Evolutionary conservation across 2,329 filamentous ascomycete genomes (phyloP).

Genomic region (Neocucurbitaria cava): DNA sequence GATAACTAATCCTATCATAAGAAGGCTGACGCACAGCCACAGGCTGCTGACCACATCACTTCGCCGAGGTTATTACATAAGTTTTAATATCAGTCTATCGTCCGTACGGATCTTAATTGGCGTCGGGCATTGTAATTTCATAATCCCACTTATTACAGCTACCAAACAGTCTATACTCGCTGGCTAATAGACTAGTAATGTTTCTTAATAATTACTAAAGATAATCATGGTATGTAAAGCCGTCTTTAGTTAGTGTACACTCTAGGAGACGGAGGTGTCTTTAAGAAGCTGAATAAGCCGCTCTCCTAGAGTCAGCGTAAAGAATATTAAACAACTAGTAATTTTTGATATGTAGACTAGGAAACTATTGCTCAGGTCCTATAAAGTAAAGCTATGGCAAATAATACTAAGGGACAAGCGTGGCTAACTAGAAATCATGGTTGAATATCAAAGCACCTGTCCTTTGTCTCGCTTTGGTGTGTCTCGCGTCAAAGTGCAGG

Average conservation of each 20-base stretch:
- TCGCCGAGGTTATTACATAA: constrained; percentile 14
- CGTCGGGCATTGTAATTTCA: constrained; percentile 12
- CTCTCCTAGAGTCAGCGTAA: constrained; percentile 9
- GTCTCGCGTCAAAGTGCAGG: constrained; percentile 5
- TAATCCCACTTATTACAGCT: constrained; percentile 9
- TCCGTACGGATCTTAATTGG: constrained; percentile 12
- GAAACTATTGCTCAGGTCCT: constrained; percentile 4
- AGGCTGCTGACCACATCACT: constrained; percentile 17
- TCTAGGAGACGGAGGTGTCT: constrained; percentile 1
- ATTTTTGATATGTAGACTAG: constrained; percentile 5
- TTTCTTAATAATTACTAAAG: constrained; percentile 6
- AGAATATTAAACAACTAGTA: constrained; percentile 9
- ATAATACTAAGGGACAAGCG: constrained; percentile 6
- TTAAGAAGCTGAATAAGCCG: constrained; percentile 10
- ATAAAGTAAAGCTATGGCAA: constrained; percentile 8
- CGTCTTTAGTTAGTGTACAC: constrained; percentile 5
- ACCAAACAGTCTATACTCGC: constrained; percentile 10
- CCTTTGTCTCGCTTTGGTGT: constrained; percentile 5
- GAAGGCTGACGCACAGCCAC: constrained; percentile 17
- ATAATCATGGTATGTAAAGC: constrained; percentile 4
- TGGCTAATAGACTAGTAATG: constrained; percentile 5
- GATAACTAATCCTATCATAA: constrained; percentile 15
- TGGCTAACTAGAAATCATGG: constrained; percentile 4
- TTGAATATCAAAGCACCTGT: constrained; percentile 5
- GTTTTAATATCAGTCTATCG: constrained; percentile 15